phyloP scores from a whole-genome alignment of 305 asterid genomes.

The Solanum hybrid region DNA sequence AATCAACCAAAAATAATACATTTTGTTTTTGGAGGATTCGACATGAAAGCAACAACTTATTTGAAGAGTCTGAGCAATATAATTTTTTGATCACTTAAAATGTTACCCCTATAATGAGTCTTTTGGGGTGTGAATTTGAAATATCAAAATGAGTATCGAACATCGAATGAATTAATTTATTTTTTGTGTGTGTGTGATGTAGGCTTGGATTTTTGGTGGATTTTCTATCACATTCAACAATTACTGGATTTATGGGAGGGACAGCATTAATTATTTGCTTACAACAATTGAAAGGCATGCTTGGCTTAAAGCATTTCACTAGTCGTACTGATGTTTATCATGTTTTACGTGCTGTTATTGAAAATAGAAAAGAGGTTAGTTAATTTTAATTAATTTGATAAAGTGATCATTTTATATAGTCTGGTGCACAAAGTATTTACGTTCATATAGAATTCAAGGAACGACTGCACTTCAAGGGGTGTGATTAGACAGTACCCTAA shows the following conservation, averaged over 20 bases:
- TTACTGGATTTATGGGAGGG: slow-evolving; percentile 91
- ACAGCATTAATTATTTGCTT: slow-evolving; percentile 63
- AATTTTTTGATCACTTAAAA: no score
- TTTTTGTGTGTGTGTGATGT: not conserved
- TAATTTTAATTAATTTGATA: not conserved
- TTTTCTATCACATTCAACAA: slow-evolving; percentile 80
- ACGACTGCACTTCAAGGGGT: no score
- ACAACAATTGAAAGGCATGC: slow-evolving; percentile 78
- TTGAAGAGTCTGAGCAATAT: not conserved
- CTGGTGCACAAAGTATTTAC: no score
- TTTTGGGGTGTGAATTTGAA: no score
- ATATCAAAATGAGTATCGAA: not conserved
- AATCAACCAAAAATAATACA: not conserved
- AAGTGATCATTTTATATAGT: not conserved
- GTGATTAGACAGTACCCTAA: not conserved
- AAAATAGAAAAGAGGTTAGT: slow-evolving; percentile 45
- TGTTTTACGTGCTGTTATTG: slow-evolving; percentile 37
- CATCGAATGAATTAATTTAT: not conserved
- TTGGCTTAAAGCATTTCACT: slow-evolving; percentile 69
- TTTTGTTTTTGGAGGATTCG: not conserved
- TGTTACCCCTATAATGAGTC: no score
- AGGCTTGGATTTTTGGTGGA: slow-evolving; percentile 84
- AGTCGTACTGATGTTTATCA: slow-evolving; percentile 38
- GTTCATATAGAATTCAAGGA: no score
- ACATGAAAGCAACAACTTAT: not conserved